A percentile compares a stretch with the other conserved stretches of the same genome.
Evolutionary conservation across 768 basidiomycete genomes (phyloP).

Genomic region (Guyanaporus albipodus): DNA sequence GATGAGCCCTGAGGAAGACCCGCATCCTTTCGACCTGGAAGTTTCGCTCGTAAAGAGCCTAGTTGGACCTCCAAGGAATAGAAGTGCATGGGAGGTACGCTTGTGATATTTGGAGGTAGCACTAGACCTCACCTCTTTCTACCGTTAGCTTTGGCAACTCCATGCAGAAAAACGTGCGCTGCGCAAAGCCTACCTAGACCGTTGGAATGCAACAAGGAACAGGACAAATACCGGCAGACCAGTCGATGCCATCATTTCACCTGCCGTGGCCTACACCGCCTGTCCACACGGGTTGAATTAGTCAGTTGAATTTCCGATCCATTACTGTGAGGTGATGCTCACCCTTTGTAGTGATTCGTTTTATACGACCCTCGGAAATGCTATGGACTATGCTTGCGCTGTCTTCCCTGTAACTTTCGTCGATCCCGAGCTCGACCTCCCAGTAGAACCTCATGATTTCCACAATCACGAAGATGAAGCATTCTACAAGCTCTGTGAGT

Average conservation of each 20-base stretch:
- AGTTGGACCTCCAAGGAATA: slow-evolving; percentile 40
- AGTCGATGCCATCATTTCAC: slow-evolving; percentile 49
- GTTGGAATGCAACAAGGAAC: slow-evolving; percentile 44
- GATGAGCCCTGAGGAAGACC: slow-evolving; percentile 33
- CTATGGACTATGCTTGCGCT: slow-evolving; percentile 41
- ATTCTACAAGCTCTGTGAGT: slow-evolving; percentile 44
- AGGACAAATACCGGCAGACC: slow-evolving; percentile 47
- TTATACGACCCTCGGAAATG: slow-evolving; percentile 47
- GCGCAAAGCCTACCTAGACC: slow-evolving; percentile 44
- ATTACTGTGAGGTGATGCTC: slow-evolving; percentile 12
- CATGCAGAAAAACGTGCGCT: slow-evolving; percentile 38
- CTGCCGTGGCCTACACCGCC: slow-evolving; percentile 41
- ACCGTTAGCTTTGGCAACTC: slow-evolving; percentile 42
- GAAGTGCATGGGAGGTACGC: slow-evolving; percentile 42
- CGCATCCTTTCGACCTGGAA: slow-evolving; percentile 38
- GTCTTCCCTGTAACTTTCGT: slow-evolving; percentile 49
- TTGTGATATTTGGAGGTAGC: background rate
- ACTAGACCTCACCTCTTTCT: background rate
- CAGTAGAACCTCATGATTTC: slow-evolving; percentile 36
- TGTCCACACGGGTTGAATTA: slow-evolving; percentile 42
- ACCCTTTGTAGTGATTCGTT: slow-evolving; percentile 31
- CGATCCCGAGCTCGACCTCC: slow-evolving; percentile 38
- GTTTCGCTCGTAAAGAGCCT: slow-evolving; percentile 43
- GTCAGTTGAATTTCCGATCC: slow-evolving; percentile 24
- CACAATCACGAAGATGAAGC: slow-evolving; percentile 40